A percentile compares a stretch with the other conserved stretches of the same genome.
Conservation (phyloP, 129 eudicot genomes). For the Pittosporum tobira region DNA sequence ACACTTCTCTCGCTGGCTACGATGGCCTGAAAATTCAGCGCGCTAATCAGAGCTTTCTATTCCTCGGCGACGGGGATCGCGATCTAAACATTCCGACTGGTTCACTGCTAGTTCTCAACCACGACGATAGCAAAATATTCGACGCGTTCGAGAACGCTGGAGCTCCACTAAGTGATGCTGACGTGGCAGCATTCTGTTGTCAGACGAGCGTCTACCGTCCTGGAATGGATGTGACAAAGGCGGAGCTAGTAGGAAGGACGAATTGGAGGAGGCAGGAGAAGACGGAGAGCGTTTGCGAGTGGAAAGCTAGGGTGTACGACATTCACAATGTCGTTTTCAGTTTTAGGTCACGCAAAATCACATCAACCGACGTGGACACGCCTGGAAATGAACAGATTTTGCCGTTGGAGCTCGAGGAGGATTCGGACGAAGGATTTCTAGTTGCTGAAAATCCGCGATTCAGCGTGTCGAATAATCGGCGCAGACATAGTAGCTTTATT, state of each 20-base stretch:
- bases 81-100: constrained; percentile 46
- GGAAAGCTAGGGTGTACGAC: constrained; percentile 94
- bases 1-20: constrained; percentile 86
- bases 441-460: constrained; percentile 79
- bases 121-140: constrained; percentile 62
- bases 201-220: constrained; percentile 92
- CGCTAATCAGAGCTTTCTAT: constrained; percentile 85
- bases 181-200: constrained; percentile 48
- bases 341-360: constrained; percentile 74
- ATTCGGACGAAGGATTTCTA: constrained; percentile 67
- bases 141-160: constrained; percentile 96
- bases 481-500: constrained; percentile 85
- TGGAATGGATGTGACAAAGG: constrained; percentile 93
- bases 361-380: constrained; percentile 21
- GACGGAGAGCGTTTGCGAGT: constrained; percentile 62
- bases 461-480: constrained; percentile 40
- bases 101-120: constrained; percentile 65
- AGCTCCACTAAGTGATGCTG: constrained; percentile 50
- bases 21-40: constrained; percentile 93
- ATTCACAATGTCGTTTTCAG: constrained; percentile 72
- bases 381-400: constrained; percentile 50
- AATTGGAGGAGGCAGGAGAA: constrained; percentile 95
- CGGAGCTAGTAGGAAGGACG: constrained; percentile 53
- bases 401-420: constrained; percentile 88
- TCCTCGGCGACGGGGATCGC: constrained; percentile 66